Evolutionary conservation across 2,329 filamentous ascomycete species (phyloP).

Genomic region (Pestalotiopsis sp.): DNA sequence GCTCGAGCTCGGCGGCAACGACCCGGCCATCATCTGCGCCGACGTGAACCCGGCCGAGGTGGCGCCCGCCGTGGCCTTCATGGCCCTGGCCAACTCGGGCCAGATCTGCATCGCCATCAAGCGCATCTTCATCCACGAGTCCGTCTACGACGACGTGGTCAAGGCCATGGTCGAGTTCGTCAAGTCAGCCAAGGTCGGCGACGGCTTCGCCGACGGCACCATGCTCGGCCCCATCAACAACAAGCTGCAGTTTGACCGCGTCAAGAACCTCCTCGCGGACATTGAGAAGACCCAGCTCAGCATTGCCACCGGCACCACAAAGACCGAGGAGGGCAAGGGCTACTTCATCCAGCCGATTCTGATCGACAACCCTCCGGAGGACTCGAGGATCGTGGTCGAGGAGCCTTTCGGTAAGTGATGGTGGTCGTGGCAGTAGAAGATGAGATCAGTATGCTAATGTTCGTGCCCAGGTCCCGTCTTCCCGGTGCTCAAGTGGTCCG

Average conservation of each 20-base stretch:
- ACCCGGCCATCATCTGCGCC: conserved; percentile 52
- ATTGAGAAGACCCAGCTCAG: conserved; percentile 53
- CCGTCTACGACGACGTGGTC: conserved; percentile 57
- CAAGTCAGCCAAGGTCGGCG: conserved; percentile 42
- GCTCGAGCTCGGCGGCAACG: conserved; percentile 56
- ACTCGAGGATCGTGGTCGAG: conserved; percentile 55
- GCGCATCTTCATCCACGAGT: conserved; percentile 61
- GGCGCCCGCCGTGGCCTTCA: conserved; percentile 43
- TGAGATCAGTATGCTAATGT: not conserved
- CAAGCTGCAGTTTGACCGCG: conserved; percentile 62
- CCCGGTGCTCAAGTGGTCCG: conserved; percentile 40
- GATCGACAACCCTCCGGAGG: conserved; percentile 56
- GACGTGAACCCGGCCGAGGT: conserved; percentile 50
- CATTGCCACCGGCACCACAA: conserved; percentile 49
- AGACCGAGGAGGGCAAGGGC: conserved; percentile 39
- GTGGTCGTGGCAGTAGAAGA: not conserved
- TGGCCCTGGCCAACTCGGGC: conserved; percentile 52
- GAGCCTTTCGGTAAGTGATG: conserved; percentile 59
- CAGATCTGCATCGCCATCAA: conserved; percentile 59
- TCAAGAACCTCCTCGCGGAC: conserved; percentile 56
- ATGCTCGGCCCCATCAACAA: conserved; percentile 64
- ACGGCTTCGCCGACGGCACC: conserved; percentile 27
- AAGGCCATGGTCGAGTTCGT: conserved; percentile 40
- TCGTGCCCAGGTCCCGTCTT: conserved; percentile 34
- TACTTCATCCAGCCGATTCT: conserved; percentile 62